Base-by-base conservation (phyloP, 2,329 filamentous ascomycete species). In the Botrytis medusae region DNA sequence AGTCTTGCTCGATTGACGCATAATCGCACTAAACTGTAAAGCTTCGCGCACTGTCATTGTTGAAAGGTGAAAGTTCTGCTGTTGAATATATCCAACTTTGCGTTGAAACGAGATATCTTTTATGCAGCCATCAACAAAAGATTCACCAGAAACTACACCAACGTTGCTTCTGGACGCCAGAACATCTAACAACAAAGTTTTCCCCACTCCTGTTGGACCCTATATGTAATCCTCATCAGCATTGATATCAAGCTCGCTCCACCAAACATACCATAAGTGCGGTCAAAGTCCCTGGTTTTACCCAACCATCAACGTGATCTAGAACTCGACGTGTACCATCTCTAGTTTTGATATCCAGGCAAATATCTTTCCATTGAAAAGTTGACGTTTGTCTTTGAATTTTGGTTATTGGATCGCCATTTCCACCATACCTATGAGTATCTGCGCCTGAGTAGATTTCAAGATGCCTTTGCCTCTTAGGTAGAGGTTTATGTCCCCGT, bases 11-110 rank as follows among this genome's bases (percentile, higher is more conserved):
- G 95, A 94, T 79, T 97, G 95, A 74, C 95, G 92, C 62, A 98
- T 90, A 9, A 95, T 82, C 34, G 95, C 95, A 79, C 91, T 94
- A 82, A 98, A 98, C 77, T 89, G 90, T 51, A 98, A 86, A 12
- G 94, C 94, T 83, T 98, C 95, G 74, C 95, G 91, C 48, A 97
- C 94, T 0, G 95, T 97, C 0, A 91, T 90, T 0, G 94, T 97
- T 63, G 91, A 86, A 61, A 97, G 86, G 81, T 97, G 95, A 22
- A 97, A 86, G 87, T 98, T 95, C 81, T 97, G 93, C 82, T 78
- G 77, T 61, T 79, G 76, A 51, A 78, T 94, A 79, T 97, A 97
- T 61, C 94, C 94, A 76, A 93, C 97, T 84, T 95, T 96, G 76
- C 94, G 92, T 82, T 97, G 94, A 87, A 97, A 97, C 0, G 89